phyloP scores from a whole-genome alignment of 2,329 filamentous ascomycete species.

The Diaporthe nobilis region DNA sequence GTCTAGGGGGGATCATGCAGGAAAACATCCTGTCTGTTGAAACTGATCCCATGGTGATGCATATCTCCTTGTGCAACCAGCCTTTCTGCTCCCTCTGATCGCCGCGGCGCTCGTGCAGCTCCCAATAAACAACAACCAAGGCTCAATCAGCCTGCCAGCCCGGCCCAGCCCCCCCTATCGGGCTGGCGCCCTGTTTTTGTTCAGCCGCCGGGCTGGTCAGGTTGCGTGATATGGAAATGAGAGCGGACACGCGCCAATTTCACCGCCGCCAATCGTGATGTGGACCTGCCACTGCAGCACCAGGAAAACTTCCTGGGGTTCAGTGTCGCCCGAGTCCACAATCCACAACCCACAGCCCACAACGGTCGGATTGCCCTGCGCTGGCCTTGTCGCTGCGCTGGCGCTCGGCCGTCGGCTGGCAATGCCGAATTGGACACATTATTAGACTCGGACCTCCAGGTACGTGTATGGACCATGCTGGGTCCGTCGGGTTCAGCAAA shows the following conservation, averaged over 20 bases:
- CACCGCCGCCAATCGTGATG: constrained; percentile 38
- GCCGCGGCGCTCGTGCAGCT: constrained; percentile 26
- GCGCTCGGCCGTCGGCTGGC: constrained; percentile 27
- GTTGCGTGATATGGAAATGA: constrained; percentile 42
- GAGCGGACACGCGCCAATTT: constrained; percentile 41
- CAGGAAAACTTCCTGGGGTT: constrained; percentile 24
- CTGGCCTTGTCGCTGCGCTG: neutral
- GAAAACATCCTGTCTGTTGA: constrained; percentile 13
- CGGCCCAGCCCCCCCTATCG: constrained; percentile 25
- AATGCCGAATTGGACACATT: constrained; percentile 20
- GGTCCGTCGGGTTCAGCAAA: constrained; percentile 10
- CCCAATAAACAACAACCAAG: constrained; percentile 11
- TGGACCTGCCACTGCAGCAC: neutral
- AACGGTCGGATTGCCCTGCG: constrained; percentile 9
- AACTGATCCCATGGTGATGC: constrained; percentile 29
- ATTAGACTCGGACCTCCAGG: constrained; percentile 10
- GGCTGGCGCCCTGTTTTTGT: constrained; percentile 33
- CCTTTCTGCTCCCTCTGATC: constrained; percentile 7
- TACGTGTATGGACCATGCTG: constrained; percentile 18
- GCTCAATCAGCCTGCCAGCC: constrained; percentile 2
- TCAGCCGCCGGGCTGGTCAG: constrained; percentile 16
- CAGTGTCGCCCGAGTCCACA: neutral
- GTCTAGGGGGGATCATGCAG: constrained; percentile 8
- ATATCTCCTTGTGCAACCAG: constrained; percentile 18
- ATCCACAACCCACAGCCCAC: neutral